Conservation (phyloP, 2,329 filamentous ascomycete species). For the Fusarium robinianum region DNA sequence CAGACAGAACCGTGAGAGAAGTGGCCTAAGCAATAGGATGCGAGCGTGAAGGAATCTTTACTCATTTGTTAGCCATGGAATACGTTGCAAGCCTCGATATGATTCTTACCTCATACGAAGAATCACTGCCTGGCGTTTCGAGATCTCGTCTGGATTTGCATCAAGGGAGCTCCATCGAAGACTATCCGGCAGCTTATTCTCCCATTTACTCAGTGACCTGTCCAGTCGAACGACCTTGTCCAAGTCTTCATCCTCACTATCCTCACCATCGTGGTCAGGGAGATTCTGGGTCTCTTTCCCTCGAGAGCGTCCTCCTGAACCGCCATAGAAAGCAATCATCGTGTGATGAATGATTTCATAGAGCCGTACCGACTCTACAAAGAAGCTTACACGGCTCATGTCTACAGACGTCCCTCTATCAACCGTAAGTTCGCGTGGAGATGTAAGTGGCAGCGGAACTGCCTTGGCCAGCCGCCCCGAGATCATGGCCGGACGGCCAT, state of each 20-base stretch:
- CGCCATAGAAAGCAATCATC: constrained; percentile 38
- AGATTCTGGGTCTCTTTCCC: constrained; percentile 11
- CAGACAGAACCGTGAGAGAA: constrained; percentile 42
- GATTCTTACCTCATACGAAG: constrained; percentile 40
- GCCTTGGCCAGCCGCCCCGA: constrained; percentile 32
- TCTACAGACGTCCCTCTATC: not conserved
- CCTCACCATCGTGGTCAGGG: not conserved
- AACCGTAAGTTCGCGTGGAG: not conserved
- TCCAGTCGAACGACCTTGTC: constrained; percentile 41
- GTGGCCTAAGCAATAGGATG: constrained; percentile 41
- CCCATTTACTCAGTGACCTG: constrained; percentile 40
- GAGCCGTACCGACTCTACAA: constrained; percentile 42
- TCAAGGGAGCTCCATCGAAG: constrained; percentile 28
- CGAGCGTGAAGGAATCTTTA: constrained; percentile 42
- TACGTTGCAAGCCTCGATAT: not conserved
- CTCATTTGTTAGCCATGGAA: not conserved
- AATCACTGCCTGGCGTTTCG: constrained; percentile 40
- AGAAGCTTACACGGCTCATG: constrained; percentile 36
- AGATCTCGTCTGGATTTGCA: constrained; percentile 31
- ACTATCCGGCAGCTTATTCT: constrained; percentile 35
- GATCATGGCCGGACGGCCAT: constrained; percentile 45
- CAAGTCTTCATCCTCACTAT: constrained; percentile 35
- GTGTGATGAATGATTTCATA: constrained; percentile 46
- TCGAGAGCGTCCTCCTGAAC: constrained; percentile 8
- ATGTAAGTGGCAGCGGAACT: constrained; percentile 36